These are phyloP conservation scores for Volvox reticuliferus DNA, from an alignment of 139 green algal species.

Conservation along the genomic window DNA sequence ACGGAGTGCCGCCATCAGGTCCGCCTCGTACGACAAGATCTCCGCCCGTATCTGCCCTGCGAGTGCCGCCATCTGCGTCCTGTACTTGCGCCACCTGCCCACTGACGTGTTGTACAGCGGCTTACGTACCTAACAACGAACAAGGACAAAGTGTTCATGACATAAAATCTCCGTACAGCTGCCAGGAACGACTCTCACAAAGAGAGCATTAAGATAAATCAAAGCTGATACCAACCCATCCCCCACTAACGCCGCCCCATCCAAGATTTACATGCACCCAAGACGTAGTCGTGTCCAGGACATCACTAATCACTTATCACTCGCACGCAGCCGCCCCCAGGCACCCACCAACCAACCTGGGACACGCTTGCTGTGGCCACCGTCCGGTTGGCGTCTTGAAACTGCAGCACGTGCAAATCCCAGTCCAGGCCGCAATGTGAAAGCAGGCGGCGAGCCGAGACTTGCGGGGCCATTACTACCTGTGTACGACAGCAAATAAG, in stretches of 20 bases:
- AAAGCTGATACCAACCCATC: too few species aligned
- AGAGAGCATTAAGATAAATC: too few species aligned
- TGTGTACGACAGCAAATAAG: neutral
- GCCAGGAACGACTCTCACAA: neutral
- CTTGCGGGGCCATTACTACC: neutral
- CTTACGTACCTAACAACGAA: conserved; percentile 71
- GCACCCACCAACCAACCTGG: conserved; percentile 58
- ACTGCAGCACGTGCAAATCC: conserved; percentile 69
- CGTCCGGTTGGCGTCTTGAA: conserved; percentile 59
- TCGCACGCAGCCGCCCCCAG: neutral
- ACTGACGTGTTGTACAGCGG: conserved; percentile 73
- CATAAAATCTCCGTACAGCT: neutral
- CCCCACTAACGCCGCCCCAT: too few species aligned
- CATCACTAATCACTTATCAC: too few species aligned
- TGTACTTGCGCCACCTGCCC: conserved; percentile 69
- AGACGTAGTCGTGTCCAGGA: neutral
- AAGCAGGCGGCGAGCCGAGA: conserved; percentile 55
- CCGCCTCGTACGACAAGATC: conserved; percentile 52
- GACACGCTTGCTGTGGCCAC: conserved; percentile 80
- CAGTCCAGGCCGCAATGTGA: conserved; percentile 69
- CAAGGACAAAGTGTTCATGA: neutral
- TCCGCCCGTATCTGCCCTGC: conserved; percentile 34
- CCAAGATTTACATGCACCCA: neutral
- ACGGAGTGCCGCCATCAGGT: conserved; percentile 30
- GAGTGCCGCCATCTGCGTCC: conserved; percentile 58